Evolutionary conservation across 805 yeast genomes (phyloP), one percentile per base, ranked within the genome.

Genomic region (Kodamaea kaohsiungensis): DNA sequence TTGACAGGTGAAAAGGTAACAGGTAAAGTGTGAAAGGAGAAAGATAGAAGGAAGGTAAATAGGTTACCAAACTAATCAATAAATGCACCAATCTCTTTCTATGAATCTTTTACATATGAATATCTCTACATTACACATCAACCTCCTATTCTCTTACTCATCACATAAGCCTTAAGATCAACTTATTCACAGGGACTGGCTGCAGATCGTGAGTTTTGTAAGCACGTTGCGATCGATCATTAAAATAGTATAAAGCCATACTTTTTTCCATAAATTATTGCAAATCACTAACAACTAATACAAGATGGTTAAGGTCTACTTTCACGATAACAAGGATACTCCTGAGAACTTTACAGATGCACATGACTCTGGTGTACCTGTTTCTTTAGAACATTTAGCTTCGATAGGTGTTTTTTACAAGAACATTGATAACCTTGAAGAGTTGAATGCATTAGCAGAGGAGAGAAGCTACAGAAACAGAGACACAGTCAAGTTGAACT

Each of bases 381-480:
- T 88, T 1, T 54, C 82, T 0, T 65, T 69, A 5, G 82, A 77
- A 12, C 72, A 80, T 43, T 74, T 92, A 45, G 70, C 69, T 1
- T 63, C 77, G 42, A 61, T 91, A 15, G 97, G 97, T 0, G 96
- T 91, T 3, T 66, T 85, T 22, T 88, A 89, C 69, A 77, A 71
- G 60, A 71, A 82, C 48, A 73, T 85, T 37, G 76, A 76, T 17
- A 69, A 74, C 33, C 75, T 72, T 1, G 82, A 80, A 1, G 79
- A 79, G 40, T 91, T 93, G 43, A 80, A 91, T 62, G 66, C 62
- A 12, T 63, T 95, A 19, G 97, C 98, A 9, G 54, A 59, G 8
- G 80, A 88, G 59, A 81, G 98, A 56, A 66, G 79, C 27, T 93
- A 95, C 75, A 86, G 83, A 68, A 91, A 91, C 72, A 75, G 96